These are phyloP conservation scores for Holtermanniella nyarrowii DNA, from an alignment of 768 basidiomycete genomes.

Conservation along the genomic window DNA sequence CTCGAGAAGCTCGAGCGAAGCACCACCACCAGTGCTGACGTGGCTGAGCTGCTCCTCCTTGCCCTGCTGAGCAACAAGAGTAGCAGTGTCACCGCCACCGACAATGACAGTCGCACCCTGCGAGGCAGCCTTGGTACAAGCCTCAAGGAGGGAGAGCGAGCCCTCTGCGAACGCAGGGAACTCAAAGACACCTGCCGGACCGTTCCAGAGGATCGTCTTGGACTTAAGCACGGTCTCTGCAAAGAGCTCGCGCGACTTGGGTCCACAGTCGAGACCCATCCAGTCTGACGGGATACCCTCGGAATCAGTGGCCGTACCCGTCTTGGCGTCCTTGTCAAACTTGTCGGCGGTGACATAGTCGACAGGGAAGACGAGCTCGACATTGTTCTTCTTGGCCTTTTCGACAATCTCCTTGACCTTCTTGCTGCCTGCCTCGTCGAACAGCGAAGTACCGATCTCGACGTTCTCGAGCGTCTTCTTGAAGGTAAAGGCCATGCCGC, in stretches of 20 bases:
- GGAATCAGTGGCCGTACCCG: slow-evolving; percentile 61
- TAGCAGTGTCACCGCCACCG: slow-evolving; percentile 66
- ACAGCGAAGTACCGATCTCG: slow-evolving; percentile 86
- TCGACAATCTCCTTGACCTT: slow-evolving; percentile 74
- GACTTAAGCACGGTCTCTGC: slow-evolving; percentile 66
- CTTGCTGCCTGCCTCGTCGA: slow-evolving; percentile 75
- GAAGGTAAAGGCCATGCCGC: slow-evolving; percentile 99
- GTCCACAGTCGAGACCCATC: slow-evolving; percentile 92
- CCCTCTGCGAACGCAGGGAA: slow-evolving; percentile 83
- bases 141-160: slow-evolving; percentile 72
- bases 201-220: slow-evolving; percentile 92
- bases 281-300: slow-evolving; percentile 85
- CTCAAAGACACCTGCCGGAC: slow-evolving; percentile 96
- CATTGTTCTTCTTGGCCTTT: slow-evolving; percentile 82
- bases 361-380: slow-evolving; percentile 89
- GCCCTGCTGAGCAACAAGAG: slow-evolving; percentile 73
- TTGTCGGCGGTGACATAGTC: slow-evolving; percentile 93
- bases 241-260: slow-evolving; percentile 71
- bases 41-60: slow-evolving; percentile 86
- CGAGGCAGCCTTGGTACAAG: slow-evolving; percentile 72
- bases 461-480: slow-evolving; percentile 82
- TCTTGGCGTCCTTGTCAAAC: slow-evolving; percentile 81
- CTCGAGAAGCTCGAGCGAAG: slow-evolving; percentile 80
- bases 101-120: slow-evolving; percentile 86
- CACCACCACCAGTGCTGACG: slow-evolving; percentile 76